Evolutionary conservation across 805 yeast genomes (phyloP).

Genomic region (Spathaspora hagerdaliae): DNA sequence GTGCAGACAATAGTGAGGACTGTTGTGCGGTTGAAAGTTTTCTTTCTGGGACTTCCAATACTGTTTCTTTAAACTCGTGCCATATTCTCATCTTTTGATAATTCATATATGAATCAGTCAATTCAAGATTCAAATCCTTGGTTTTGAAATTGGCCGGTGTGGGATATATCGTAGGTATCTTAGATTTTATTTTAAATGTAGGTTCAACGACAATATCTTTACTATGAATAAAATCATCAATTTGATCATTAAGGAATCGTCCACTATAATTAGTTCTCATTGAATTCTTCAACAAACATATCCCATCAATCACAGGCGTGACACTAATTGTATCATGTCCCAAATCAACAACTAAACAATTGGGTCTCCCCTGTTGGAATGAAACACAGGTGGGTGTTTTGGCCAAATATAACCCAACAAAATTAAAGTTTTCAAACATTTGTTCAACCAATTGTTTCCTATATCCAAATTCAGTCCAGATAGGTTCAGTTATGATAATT

Average conservation of each 20-base stretch:
- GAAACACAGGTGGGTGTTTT: constrained; percentile 85
- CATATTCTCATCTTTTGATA: constrained; percentile 53
- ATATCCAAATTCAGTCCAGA: constrained; percentile 71
- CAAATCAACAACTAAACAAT: constrained; percentile 78
- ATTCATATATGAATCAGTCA: constrained; percentile 49
- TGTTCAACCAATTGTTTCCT: constrained; percentile 69
- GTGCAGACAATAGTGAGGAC: too few species aligned
- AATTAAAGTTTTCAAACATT: constrained; percentile 61
- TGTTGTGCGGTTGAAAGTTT: constrained; percentile 11
- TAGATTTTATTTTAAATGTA: constrained; percentile 48
- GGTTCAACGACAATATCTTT: constrained; percentile 27
- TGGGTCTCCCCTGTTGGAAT: constrained; percentile 85
- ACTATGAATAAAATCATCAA: constrained; percentile 36
- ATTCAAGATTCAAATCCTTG: constrained; percentile 21
- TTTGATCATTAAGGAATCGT: constrained; percentile 53
- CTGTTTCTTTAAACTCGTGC: constrained; percentile 74
- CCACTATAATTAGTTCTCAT: constrained; percentile 76
- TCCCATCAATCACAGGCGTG: constrained; percentile 81
- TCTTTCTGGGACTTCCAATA: constrained; percentile 52
- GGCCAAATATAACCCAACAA: constrained; percentile 78
- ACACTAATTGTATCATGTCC: constrained; percentile 78
- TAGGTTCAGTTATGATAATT: constrained; percentile 77
- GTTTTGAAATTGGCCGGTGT: constrained; percentile 18
- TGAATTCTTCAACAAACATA: constrained; percentile 65
- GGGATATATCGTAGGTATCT: constrained; percentile 33